Base-by-base conservation (phyloP, 768 basidiomycete species). In the Kockovaella imperatae region DNA sequence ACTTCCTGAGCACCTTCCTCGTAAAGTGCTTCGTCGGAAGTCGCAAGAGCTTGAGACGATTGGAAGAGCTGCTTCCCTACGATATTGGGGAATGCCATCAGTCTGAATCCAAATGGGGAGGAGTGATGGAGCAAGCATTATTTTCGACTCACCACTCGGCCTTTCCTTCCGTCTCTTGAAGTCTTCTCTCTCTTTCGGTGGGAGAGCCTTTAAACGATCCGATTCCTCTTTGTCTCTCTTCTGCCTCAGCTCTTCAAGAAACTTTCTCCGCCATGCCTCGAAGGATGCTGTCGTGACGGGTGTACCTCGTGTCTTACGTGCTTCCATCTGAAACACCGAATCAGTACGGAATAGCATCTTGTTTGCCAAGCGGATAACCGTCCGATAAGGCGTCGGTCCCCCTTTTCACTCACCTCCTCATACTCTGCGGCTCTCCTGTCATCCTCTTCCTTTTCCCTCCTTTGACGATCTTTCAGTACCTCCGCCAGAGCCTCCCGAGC, bases 21-120 rank as follows among this genome's bases (percentile, higher is more conserved):
- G 63, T 83, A 71, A 30, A 90, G 75, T 13, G 72, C 77, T 54
- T 86, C 86, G 46, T 96, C 93, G 39, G 86, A 83, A 7, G 73
- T 73, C 3, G 74, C 79, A 28, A 90, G 75, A 57, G 79, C 79
- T 48, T 75, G 79, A 65, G 87, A 82, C 31, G 80, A 79, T 72
- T 93, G 88, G 71, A 97, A 99, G 36, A 96, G 73, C 73, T 95
- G 89, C 20, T 88, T 82, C 23, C 93, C 93, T 93, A 56, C 48
- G n/a, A 21, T 14, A 8, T 17, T 34, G 3, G 23, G n/a, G 31
- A 18, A 43, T 0, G 20, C 10, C 31, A 44, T 21, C 17, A 29
- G 31, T 34, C n/a, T 8, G 18, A 8, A 30, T 39, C 21, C 28
- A 38, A 47, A 41, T 38, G 36, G 17, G 30, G 36, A 28, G 15